These are phyloP conservation scores for Hirsutella thompsonii DNA, from an alignment of 2,329 filamentous ascomycete genomes.

Conservation along the genomic window DNA sequence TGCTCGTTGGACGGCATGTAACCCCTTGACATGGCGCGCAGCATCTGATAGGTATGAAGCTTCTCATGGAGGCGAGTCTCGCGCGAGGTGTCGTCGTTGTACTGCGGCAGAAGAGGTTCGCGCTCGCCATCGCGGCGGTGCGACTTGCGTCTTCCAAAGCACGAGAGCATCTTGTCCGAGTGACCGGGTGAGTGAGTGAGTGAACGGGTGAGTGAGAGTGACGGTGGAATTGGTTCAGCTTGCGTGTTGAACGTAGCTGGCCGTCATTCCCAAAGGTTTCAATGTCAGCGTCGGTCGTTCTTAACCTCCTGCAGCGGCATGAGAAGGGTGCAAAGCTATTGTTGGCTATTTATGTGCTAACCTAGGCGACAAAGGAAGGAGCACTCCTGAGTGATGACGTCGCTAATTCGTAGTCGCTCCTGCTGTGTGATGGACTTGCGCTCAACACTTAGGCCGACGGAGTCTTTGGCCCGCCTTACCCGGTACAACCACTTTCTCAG, in stretches of 20 bases:
- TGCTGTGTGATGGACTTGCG: neutral
- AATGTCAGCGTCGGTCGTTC: too few relatives aligned
- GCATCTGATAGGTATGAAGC: constrained; percentile 86
- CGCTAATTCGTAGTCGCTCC: neutral
- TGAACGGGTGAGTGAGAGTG: neutral
- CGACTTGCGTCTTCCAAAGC: constrained; percentile 45
- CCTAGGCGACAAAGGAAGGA: neutral
- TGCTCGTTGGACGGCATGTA: constrained; percentile 92
- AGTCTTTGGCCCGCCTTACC: neutral
- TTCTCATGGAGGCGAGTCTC: constrained; percentile 76
- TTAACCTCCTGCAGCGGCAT: too few relatives aligned
- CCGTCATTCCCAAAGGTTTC: too few relatives aligned
- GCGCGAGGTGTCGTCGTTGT: constrained; percentile 66
- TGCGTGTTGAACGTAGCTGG: neutral
- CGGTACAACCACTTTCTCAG: neutral
- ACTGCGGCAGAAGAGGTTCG: constrained; percentile 69
- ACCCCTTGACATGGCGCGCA: constrained; percentile 66
- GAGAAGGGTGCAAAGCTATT: too few relatives aligned
- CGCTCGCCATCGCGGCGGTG: constrained; percentile 40
- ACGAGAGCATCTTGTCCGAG: constrained; percentile 42
- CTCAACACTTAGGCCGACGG: neutral
- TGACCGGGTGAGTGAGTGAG: neutral
- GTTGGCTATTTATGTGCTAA: neutral
- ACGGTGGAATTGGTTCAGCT: neutral
- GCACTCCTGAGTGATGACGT: neutral